Percentiles rank a stretch among this genome's conserved stretches.
These are phyloP conservation scores for Psidium friedrichsthalianum DNA, from an alignment of 345 rosid species.

Conservation along the genomic window DNA sequence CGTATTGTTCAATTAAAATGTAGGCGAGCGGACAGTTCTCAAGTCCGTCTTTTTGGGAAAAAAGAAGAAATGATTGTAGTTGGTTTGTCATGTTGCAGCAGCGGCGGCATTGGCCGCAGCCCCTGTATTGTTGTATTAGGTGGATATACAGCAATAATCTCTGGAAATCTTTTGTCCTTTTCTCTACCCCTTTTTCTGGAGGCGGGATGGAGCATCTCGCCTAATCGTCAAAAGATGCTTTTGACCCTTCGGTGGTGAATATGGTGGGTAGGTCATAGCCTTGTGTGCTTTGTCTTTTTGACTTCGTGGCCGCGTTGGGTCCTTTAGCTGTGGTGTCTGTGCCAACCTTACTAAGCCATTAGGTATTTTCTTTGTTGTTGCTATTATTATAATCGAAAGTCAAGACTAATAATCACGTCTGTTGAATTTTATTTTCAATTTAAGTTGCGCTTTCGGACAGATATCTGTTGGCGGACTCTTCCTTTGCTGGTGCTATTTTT, in stretches of 20 bases:
- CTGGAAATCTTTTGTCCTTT: slow-evolving; percentile 2
- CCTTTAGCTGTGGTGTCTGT: neutral
- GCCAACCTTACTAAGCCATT: neutral
- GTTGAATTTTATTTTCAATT: neutral
- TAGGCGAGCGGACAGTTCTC: slow-evolving; percentile 20
- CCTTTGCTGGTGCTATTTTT: neutral
- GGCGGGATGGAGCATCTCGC: neutral
- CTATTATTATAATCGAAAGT: neutral
- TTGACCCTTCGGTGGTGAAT: neutral
- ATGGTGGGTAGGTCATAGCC: neutral
- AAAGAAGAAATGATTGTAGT: slow-evolving; percentile 9
- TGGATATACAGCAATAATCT: slow-evolving; percentile 40
- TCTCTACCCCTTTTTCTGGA: neutral
- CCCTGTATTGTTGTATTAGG: slow-evolving; percentile 39
- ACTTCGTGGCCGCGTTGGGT: neutral
- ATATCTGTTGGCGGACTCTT: neutral
- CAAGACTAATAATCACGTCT: neutral
- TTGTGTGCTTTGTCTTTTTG: neutral
- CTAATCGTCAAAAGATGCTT: neutral
- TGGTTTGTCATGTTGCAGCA: slow-evolving; percentile 27
- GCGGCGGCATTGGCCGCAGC: slow-evolving; percentile 11
- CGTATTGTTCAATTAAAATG: slow-evolving; percentile 7
- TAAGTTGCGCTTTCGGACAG: neutral
- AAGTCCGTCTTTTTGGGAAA: slow-evolving; percentile 8
- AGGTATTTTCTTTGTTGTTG: neutral